Evolutionary conservation across 2,329 filamentous ascomycete genomes (phyloP).

Genomic region (Penicillium sp.): DNA sequence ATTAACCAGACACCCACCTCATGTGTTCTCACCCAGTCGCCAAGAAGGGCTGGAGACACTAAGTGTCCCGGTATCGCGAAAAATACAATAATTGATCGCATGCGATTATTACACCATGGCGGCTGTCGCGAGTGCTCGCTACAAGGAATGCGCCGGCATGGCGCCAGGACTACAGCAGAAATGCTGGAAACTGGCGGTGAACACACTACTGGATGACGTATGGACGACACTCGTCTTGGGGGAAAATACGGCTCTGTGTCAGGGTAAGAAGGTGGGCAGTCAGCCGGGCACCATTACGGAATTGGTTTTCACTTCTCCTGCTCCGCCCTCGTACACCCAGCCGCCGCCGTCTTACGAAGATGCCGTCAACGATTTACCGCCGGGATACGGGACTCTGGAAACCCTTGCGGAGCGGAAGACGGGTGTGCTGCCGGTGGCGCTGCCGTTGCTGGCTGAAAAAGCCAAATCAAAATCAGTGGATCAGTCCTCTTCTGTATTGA

Average conservation of each 20-base stretch:
- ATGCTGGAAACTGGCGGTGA: neutral
- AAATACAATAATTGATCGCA: constrained; percentile 10
- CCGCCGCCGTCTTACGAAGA: constrained; percentile 36
- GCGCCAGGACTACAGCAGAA: neutral
- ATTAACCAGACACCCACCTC: constrained; percentile 3
- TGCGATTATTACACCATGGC: constrained; percentile 17
- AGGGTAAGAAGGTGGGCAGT: neutral
- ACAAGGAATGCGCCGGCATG: constrained; percentile 1
- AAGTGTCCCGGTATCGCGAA: constrained; percentile 10
- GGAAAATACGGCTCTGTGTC: neutral
- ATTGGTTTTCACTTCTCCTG: constrained; percentile 9
- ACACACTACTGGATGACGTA: constrained; percentile 7
- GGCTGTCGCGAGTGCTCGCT: constrained; percentile 3
- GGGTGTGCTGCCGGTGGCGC: neutral
- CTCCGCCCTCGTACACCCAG: constrained; percentile 20
- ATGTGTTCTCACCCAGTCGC: constrained; percentile 17
- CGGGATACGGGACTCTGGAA: constrained; percentile 32
- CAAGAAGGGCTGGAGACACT: neutral
- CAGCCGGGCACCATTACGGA: neutral
- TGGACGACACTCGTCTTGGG: constrained; percentile 6
- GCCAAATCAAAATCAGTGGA: constrained; percentile 2
- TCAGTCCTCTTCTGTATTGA: constrained; percentile 6
- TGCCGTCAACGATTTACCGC: constrained; percentile 34
- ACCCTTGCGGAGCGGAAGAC: constrained; percentile 27
- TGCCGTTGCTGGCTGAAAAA: neutral